Evolutionary conservation across 805 yeast species (phyloP), one percentile per base, ranked within the genome.

Genomic region (Candida anglica): DNA sequence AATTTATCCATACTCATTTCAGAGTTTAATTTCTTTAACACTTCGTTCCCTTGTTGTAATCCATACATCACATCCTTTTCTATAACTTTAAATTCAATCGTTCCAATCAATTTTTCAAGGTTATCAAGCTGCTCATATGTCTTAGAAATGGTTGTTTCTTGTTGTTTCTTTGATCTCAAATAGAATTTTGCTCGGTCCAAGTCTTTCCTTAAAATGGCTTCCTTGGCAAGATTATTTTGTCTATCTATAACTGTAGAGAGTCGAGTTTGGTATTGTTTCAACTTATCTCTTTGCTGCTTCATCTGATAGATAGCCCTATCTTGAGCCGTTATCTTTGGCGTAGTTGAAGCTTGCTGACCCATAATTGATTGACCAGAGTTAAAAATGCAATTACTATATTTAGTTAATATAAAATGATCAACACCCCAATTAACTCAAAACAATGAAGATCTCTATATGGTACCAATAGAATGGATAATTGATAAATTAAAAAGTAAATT

Each of bases 21-120:
- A 30, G 65, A 62, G 55, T 93, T 93, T 39, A 93, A 67, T 45
- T 76, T 78, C 43, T 74, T 80, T 45, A 93, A 71, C 9, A 86
- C 86, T 33, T 70, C 61, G 50, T 84, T 88, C 16, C 98, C 98
- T 43, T 82, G 80, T 45, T 79, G 71, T 19, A 93, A 63, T 0
- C 97, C 96, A 38, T 73, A 73, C 3, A 89, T 45, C 27, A 93
- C 88, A 48, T 88, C 95, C 42, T 79, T 77, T 53, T 93, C 98
- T 20, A 93, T 79, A 38, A 86, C 61, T 49, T 95, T 91, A 62
- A 87, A 88, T 58, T 93, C 98, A 23, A 93, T 83, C 7, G 80
- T 80, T 15, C 79, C 73, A 6, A 86, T 82, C 55, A 93, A 72
- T 39, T 77, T 73, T 54, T 91, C 97, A 23, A 93, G 58, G 24